Evolutionary conservation across 1,284 basidiomycete species (phyloP).

Genomic region (Ceratobasidium sp.): DNA sequence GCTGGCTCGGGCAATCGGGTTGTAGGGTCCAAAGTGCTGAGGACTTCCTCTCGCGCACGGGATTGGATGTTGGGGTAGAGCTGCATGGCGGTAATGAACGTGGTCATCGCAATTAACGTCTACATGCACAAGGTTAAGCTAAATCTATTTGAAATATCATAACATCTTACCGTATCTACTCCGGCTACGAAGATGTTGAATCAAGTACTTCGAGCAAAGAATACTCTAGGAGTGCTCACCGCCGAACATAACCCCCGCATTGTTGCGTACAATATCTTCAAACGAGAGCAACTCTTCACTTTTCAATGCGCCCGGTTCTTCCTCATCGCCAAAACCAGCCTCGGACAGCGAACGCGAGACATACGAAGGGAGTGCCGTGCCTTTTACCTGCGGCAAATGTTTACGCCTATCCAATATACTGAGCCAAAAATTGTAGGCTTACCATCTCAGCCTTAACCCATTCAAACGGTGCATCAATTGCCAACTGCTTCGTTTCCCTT

Average conservation of each 20-base stretch:
- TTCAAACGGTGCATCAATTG: conserved; percentile 14
- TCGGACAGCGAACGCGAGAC: conserved; percentile 25
- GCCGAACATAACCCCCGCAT: conserved; percentile 24
- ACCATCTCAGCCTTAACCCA: conserved; percentile 35
- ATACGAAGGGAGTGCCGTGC: conserved; percentile 22
- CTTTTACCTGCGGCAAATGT: background rate
- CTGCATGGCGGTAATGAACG: conserved; percentile 32
- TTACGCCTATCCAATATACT: background rate
- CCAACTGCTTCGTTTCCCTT: background rate
- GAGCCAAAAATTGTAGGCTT: background rate
- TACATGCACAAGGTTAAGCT: background rate
- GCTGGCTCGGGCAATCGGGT: conserved; percentile 11
- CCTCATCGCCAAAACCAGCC: background rate
- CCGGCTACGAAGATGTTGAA: background rate
- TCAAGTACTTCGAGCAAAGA: background rate
- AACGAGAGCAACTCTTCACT: background rate
- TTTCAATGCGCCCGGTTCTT: background rate
- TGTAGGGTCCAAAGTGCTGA: conserved; percentile 12
- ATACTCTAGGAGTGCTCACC: background rate
- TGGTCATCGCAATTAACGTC: conserved; percentile 8
- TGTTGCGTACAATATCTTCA: conserved; percentile 10
- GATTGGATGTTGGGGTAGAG: conserved; percentile 19
- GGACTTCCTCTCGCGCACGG: conserved; percentile 33
- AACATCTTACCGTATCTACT: conserved; percentile 11
- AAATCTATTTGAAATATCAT: background rate